Conservation (phyloP, 2,329 filamentous ascomycete genomes). For the Arthrobotrys entomopaga region DNA sequence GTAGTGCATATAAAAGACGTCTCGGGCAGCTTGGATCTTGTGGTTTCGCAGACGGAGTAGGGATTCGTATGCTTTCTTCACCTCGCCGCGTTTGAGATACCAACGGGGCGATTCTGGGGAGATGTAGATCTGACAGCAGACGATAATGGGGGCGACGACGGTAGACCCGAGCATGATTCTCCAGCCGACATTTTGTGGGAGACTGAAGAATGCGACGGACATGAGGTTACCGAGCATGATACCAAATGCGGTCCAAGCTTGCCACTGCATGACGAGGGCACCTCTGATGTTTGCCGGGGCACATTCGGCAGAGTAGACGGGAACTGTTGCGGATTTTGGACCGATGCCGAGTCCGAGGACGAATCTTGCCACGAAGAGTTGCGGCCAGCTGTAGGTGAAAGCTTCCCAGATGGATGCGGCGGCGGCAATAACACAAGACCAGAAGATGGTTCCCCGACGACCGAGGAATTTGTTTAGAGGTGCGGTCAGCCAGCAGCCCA, state of each 20-base stretch:
- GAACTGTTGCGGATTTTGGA: conserved; percentile 77
- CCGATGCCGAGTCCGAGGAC: conserved; percentile 82
- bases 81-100: conserved; percentile 68
- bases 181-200: conserved; percentile 66
- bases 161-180: conserved; percentile 76
- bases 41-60: conserved; percentile 68
- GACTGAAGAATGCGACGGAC: conserved; percentile 58
- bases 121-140: conserved; percentile 71
- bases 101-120: conserved; percentile 75
- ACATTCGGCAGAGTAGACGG: conserved; percentile 80
- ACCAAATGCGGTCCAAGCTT: conserved; percentile 75
- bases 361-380: conserved; percentile 76
- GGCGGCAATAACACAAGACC: conserved; percentile 77
- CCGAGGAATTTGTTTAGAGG: conserved; percentile 76
- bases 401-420: conserved; percentile 68
- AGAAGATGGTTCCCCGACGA: conserved; percentile 78
- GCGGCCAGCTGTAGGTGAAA: conserved; percentile 76
- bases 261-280: conserved; percentile 84
- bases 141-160: conserved; percentile 70
- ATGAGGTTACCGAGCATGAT: conserved; percentile 71
- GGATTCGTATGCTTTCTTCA: conserved; percentile 66
- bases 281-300: conserved; percentile 76
- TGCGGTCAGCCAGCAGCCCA: conserved; percentile 76
- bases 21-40: conserved; percentile 70
- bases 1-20: conserved; percentile 73